phyloP scores from a whole-genome alignment of 2,329 filamentous ascomycete species.

The Trichoderma citrinoviride region DNA sequence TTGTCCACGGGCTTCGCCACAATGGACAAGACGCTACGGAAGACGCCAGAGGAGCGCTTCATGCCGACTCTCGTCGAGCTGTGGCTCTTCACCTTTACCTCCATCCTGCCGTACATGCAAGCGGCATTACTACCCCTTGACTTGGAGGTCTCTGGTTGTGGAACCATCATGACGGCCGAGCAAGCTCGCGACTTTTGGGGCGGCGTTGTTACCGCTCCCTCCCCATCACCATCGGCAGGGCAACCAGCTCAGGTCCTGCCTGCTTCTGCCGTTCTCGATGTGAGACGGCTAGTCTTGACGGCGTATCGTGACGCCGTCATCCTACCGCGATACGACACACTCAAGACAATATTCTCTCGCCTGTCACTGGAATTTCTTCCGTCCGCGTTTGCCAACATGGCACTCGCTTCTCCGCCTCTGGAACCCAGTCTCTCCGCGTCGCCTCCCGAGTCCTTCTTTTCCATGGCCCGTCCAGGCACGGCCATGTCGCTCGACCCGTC shows the following conservation, averaged over 20 bases:
- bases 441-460: slow-evolving; percentile 48
- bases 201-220: slow-evolving; percentile 53
- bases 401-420: slow-evolving; percentile 52
- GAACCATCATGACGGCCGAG: slow-evolving; percentile 71
- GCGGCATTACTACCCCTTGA: slow-evolving; percentile 92
- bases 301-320: slow-evolving; percentile 88
- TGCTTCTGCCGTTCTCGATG: slow-evolving; percentile 64
- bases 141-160: slow-evolving; percentile 84
- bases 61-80: slow-evolving; percentile 88
- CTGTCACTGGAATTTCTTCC: slow-evolving; percentile 77
- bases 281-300: slow-evolving; percentile 83
- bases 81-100: slow-evolving; percentile 91
- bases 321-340: slow-evolving; percentile 79
- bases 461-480: slow-evolving; percentile 62
- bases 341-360: slow-evolving; percentile 87
- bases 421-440: slow-evolving; percentile 52
- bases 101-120: slow-evolving; percentile 88
- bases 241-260: slow-evolving; percentile 43
- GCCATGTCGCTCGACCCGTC: slow-evolving; percentile 72
- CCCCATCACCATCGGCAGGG: slow-evolving; percentile 26
- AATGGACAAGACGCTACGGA: slow-evolving; percentile 77
- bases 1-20: slow-evolving; percentile 79
- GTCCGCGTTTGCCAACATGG: slow-evolving; percentile 50
- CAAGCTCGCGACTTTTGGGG: slow-evolving; percentile 92
- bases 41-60: slow-evolving; percentile 79